phyloP scores from a whole-genome alignment of 1,139 yeast genomes.

The Wickerhamiella infanticola region DNA sequence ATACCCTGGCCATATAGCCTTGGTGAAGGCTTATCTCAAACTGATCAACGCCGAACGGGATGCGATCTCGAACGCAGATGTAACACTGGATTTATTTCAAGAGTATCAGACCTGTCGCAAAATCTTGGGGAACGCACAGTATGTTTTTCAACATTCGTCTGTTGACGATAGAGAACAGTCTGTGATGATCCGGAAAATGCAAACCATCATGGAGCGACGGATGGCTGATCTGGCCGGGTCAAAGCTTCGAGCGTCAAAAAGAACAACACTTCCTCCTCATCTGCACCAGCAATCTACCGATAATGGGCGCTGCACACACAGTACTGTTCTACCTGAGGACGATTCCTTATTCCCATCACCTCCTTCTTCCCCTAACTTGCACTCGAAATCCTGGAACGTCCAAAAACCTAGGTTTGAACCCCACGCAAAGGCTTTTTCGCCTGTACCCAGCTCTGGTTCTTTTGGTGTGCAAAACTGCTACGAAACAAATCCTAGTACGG shows the following conservation, averaged over 20 bases:
- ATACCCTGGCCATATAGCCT: background rate
- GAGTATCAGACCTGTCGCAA: slow-evolving; percentile 1
- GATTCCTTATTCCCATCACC: too few species aligned
- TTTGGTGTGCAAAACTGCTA: too few species aligned
- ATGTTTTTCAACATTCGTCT: background rate
- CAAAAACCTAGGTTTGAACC: too few species aligned
- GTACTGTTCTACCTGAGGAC: too few species aligned
- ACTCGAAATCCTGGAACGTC: too few species aligned
- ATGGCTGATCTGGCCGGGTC: background rate
- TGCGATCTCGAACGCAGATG: background rate
- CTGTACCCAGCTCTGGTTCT: too few species aligned
- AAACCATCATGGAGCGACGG: background rate
- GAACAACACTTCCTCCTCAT: background rate
- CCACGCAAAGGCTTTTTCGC: too few species aligned
- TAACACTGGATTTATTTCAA: background rate
- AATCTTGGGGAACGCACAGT: background rate
- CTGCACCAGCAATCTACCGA: background rate
- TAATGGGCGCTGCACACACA: too few species aligned
- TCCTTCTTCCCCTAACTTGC: too few species aligned
- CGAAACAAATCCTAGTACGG: too few species aligned
- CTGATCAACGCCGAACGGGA: slow-evolving; percentile 1
- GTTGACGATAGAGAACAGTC: background rate
- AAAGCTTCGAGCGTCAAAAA: background rate
- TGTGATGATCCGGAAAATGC: background rate
- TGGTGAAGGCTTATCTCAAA: background rate